Base-by-base conservation (phyloP, 129 eudicot species). In the Arctium lappa region DNA sequence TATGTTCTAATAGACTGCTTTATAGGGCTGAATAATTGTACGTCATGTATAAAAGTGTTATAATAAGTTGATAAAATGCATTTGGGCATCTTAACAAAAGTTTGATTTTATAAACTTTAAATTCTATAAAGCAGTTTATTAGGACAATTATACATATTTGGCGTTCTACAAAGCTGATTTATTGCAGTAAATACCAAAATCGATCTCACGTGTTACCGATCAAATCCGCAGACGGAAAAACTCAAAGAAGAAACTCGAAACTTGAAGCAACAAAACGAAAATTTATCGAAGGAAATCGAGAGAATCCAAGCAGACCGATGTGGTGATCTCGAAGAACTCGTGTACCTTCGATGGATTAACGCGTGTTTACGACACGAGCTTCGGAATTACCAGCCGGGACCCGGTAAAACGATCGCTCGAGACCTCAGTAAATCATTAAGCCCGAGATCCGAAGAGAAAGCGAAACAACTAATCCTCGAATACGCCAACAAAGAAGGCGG, bases 331-430 rank as follows among this genome's bases (percentile, higher is more conserved):
- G 97, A 92, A 71, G 97, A 94, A 80, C 87, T 92, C 12, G 97
- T 94, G 2, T 91, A 94, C 74, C 94, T 94, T 27, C 89, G 90
- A 50, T 94, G 98, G 98, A 56, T 94, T 33, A 94, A 94, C 18
- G 98, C 97, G 5, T 95, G 98, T 80, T 86, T 95, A 65, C 87
- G 98, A 42, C 82, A 90, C 74, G 98, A 95, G 76, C 83, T 95
- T 46, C 87, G 94, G 38, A 91, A 95, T 84, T 90, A 87, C 62
- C 89, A 88, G 75, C 94, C 98, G 0, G 83, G 79, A 66, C 88
- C 81, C 1, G 94, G 92, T 73, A 88, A 93, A 90, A 91, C 97
- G 79, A 89, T 80, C 16, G 97, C 94, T 15, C 77, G 90, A 77
- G 97, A 95, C 79, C 94, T 95, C 36, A 95, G 94, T 81, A 92